Conservation (phyloP, 257 asterid species). For the Euphrasia confusa region DNA sequence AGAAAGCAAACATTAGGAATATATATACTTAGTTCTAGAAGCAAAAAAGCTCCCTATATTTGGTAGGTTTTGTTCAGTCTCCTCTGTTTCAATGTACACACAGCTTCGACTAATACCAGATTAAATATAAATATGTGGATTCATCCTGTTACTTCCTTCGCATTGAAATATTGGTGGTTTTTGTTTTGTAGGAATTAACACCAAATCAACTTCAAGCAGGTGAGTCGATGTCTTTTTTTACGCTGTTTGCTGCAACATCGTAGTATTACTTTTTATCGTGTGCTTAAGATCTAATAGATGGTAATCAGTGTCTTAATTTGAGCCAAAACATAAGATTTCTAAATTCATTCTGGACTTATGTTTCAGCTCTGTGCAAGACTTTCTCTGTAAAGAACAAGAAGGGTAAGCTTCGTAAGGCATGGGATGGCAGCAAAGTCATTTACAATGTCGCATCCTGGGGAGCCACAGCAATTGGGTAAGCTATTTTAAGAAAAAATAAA, state of each 20-base stretch:
- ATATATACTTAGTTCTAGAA: neutral
- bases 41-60: conserved; percentile 3
- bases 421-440: conserved; percentile 95
- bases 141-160: conserved; percentile 15
- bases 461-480: conserved; percentile 98
- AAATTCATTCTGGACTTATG: conserved; percentile 26
- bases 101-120: neutral
- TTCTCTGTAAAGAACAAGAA: conserved; percentile 77
- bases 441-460: conserved; percentile 99
- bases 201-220: conserved; percentile 98
- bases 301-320: neutral
- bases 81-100: conserved; percentile 6
- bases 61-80: conserved; percentile 13
- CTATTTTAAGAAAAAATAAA: conserved; percentile 18
- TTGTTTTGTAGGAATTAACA: conserved; percentile 72
- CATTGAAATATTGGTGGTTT: conserved; percentile 19
- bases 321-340: conserved; percentile 21
- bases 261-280: neutral
- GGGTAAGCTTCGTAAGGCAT: conserved; percentile 92
- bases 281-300: neutral
- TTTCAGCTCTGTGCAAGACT: conserved; percentile 91
- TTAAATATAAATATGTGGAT: neutral
- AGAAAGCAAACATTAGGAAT: neutral
- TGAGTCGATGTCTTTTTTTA: conserved; percentile 29
- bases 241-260: conserved; percentile 10